phyloP scores from a whole-genome alignment of 495 filamentous ascomycete genomes.

The Staphylotrichum tortipilum region DNA sequence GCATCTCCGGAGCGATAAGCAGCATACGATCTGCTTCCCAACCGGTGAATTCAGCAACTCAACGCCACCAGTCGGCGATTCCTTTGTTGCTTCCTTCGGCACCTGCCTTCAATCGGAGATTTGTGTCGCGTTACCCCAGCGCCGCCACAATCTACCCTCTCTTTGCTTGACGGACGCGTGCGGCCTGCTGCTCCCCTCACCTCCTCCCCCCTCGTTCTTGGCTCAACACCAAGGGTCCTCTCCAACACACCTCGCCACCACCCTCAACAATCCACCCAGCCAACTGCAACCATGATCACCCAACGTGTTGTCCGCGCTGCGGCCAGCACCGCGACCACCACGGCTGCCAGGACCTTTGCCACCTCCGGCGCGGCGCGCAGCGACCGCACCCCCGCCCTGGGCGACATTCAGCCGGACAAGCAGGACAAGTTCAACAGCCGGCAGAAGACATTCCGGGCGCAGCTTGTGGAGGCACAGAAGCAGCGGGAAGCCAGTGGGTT shows the following conservation, averaged over 20 bases:
- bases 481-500: constrained; percentile 74
- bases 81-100: not conserved
- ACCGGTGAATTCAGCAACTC: not conserved
- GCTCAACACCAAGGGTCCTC: not conserved
- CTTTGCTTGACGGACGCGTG: too few species aligned
- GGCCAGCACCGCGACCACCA: not conserved
- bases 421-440: constrained; percentile 66
- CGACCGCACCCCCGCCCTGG: constrained; percentile 63
- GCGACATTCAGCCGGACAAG: constrained; percentile 63
- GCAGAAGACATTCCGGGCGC: constrained; percentile 79
- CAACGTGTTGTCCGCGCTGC: constrained; percentile 20
- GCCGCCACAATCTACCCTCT: not conserved
- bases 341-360: constrained; percentile 48
- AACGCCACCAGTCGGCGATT: not conserved
- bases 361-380: constrained; percentile 41
- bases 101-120: constrained; percentile 1
- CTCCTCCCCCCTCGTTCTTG: too few species aligned
- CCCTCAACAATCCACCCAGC: not conserved
- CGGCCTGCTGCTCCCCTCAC: too few species aligned
- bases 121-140: not conserved
- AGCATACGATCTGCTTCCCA: constrained; percentile 7
- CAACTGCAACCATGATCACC: constrained; percentile 21
- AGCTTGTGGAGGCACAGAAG: constrained; percentile 66
- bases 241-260: not conserved
- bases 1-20: too few species aligned